Conservation (phyloP, 176 grass and related monocot genomes). For the Canna indica region DNA sequence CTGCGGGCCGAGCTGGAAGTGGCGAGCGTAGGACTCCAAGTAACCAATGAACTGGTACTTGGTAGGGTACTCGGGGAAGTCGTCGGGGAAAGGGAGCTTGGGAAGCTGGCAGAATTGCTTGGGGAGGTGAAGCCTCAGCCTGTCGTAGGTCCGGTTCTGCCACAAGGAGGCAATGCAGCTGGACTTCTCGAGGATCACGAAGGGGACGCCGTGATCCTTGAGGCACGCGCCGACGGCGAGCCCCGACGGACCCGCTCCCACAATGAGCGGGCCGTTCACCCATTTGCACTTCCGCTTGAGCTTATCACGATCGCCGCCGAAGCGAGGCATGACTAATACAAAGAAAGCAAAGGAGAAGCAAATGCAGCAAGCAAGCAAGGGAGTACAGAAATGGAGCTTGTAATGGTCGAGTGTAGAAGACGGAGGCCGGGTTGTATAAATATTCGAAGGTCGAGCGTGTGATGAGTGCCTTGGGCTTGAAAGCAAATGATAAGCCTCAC, state of each 20-base stretch:
- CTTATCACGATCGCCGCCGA: not conserved
- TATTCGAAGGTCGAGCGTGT: not conserved
- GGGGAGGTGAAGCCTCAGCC: conserved; percentile 2
- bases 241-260: not conserved
- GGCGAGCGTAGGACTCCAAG: conserved; percentile 2
- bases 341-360: not conserved
- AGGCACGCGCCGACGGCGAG: conserved; percentile 1
- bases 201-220: conserved; percentile 1
- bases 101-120: conserved; percentile 7
- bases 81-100: not conserved
- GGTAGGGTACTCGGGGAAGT: conserved; percentile 7
- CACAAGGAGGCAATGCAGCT: conserved; percentile 6
- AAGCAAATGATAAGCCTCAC: not conserved
- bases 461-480: not conserved
- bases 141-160: conserved; percentile 2
- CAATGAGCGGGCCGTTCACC: conserved; percentile 9
- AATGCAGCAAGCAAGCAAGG: too few relatives aligned
- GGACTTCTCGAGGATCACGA: conserved; percentile 6
- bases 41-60: conserved; percentile 5
- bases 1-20: conserved; percentile 6
- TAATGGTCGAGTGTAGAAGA: not conserved
- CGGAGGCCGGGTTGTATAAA: not conserved
- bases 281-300: conserved; percentile 1
- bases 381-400: not conserved
- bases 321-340: not conserved